These are phyloP conservation scores for Leccinum rimulosum DNA, from an alignment of 768 basidiomycete genomes.

Conservation along the genomic window DNA sequence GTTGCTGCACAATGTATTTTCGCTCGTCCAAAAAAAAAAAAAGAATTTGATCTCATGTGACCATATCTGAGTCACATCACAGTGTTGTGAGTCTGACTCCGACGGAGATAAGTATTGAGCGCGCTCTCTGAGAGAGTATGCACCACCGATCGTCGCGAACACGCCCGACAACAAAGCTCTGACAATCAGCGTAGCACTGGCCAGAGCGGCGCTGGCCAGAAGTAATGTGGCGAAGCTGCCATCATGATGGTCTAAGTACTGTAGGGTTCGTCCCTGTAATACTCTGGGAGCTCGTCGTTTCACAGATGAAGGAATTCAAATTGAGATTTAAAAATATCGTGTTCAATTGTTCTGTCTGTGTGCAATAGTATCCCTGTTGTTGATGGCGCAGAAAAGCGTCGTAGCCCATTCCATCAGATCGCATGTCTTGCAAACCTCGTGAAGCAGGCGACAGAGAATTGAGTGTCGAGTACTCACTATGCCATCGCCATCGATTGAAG, in stretches of 20 bases:
- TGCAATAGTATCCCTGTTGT: background rate
- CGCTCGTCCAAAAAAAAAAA: no score
- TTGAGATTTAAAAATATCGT: background rate
- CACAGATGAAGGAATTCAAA: background rate
- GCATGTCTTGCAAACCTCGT: background rate
- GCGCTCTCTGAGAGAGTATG: conserved; percentile 1
- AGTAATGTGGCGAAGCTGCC: background rate
- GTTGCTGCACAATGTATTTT: no score
- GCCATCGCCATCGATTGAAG: background rate
- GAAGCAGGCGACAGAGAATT: background rate
- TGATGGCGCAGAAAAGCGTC: conserved; percentile 5
- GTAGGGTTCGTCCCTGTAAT: background rate
- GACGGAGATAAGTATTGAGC: background rate
- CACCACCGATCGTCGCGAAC: conserved; percentile 3
- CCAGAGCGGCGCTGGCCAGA: background rate
- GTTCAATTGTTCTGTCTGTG: background rate
- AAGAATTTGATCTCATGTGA: no score
- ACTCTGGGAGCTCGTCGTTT: background rate
- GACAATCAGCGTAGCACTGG: background rate
- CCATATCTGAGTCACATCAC: no score
- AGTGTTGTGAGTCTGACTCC: no score
- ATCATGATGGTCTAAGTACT: background rate
- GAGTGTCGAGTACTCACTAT: background rate
- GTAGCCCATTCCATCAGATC: background rate
- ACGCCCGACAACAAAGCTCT: background rate